A percentile compares a stretch with the other conserved stretches of the same genome.
phyloP scores from a whole-genome alignment of 1,284 basidiomycete genomes.

The Trametes sp. region DNA sequence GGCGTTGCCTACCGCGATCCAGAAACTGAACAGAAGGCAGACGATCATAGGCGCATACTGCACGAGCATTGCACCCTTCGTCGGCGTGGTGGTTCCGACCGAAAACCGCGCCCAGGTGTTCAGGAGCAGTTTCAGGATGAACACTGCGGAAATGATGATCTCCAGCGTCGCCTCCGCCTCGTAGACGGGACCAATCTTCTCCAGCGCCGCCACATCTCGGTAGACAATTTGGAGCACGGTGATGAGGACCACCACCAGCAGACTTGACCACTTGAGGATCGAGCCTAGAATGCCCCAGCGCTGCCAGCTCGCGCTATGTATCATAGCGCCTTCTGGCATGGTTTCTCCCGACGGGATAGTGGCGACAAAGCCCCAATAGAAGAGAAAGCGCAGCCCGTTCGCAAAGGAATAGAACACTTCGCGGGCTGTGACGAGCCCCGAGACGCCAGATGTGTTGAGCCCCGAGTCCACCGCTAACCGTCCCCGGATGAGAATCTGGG shows the following conservation, averaged over 20 bases:
- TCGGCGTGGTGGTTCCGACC: constrained; percentile 39
- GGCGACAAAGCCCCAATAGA: constrained; percentile 72
- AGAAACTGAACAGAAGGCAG: constrained; percentile 59
- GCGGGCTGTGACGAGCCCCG: constrained; percentile 57
- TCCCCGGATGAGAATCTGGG: constrained; percentile 58
- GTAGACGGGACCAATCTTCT: constrained; percentile 59
- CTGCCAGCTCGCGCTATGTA: constrained; percentile 68
- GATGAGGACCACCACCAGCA: constrained; percentile 54
- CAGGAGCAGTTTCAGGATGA: constrained; percentile 68
- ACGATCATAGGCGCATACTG: constrained; percentile 61
- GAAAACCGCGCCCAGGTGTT: constrained; percentile 56
- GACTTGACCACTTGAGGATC: constrained; percentile 57
- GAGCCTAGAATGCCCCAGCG: constrained; percentile 66
- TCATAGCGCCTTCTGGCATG: constrained; percentile 28
- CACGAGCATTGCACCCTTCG: constrained; percentile 52
- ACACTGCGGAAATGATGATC: constrained; percentile 61
- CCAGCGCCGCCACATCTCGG: constrained; percentile 56
- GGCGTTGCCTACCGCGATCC: constrained; percentile 63
- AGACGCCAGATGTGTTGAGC: constrained; percentile 37
- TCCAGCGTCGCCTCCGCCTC: constrained; percentile 63
- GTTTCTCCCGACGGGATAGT: constrained; percentile 58
- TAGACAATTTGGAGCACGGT: constrained; percentile 69
- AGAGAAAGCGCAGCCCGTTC: constrained; percentile 65
- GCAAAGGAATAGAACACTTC: constrained; percentile 68
- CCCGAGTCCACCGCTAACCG: constrained; percentile 36